Conservation (phyloP, 176 grass and related monocot species). For the Dendrocalamus sinicus region DNA sequence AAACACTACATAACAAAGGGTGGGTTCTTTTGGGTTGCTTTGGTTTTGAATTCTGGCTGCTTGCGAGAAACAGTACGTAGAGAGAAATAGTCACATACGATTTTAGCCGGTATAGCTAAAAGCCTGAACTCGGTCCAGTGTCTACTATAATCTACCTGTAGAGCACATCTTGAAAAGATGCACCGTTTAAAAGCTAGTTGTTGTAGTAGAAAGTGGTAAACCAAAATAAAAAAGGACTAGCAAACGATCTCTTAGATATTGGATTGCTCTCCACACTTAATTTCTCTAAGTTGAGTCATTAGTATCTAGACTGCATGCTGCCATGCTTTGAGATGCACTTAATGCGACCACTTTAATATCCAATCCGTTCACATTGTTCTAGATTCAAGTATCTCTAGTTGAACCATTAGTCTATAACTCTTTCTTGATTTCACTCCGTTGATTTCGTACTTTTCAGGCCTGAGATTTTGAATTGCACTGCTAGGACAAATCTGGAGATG, state of each 20-base stretch:
- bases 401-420: neutral
- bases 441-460: constrained; percentile 69
- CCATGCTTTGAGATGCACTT: neutral
- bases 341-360: constrained; percentile 10
- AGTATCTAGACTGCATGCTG: constrained; percentile 13
- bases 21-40: too few relatives aligned
- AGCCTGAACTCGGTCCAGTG: too few relatives aligned
- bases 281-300: constrained; percentile 22
- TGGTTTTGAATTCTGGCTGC: too few relatives aligned
- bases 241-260: neutral
- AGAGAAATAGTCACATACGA: too few relatives aligned
- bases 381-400: constrained; percentile 5
- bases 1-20: neutral
- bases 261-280: neutral
- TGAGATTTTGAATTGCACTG: constrained; percentile 78
- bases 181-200: too few relatives aligned
- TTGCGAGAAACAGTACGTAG: too few relatives aligned
- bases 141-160: too few relatives aligned
- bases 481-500: constrained; percentile 93
- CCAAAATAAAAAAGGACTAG: too few relatives aligned
- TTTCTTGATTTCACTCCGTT: constrained; percentile 26
- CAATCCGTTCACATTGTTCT: neutral
- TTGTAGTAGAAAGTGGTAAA: too few relatives aligned
- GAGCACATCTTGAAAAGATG: too few relatives aligned
- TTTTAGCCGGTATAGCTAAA: too few relatives aligned